Evolutionary conservation across 2,329 filamentous ascomycete species (phyloP), one percentile per base, ranked within the genome.

Genomic region (Amphichorda felina): DNA sequence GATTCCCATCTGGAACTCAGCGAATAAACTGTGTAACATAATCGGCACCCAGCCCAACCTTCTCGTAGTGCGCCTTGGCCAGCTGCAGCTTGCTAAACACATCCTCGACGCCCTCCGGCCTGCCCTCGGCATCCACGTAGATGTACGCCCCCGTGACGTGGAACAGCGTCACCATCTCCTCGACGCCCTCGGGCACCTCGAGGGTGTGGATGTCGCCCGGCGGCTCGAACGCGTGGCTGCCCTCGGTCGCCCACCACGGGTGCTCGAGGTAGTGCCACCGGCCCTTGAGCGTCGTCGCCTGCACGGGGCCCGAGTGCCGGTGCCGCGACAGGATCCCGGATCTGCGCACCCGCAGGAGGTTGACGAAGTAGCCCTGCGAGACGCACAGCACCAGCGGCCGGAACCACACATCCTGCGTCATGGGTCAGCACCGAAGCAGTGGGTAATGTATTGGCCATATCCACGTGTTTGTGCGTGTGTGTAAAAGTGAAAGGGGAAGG

Each of bases 261-360:
- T 58, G 53, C 38, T 58, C 54, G 3, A 58, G 47, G 30, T 58
- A 57, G 35, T 57, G 54, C 55, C 53, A 57, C 15, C 48, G 43
- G 2, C 53, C 54, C 15, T 43, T 39, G 3, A 57, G 44, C 3
- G 49, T 45, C 0, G 50, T 52, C 4, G 54, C 54, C 24, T 56
- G 54, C 0, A 57, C 54, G 3, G 47, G 44, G 8, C 54, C 53
- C 1, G 53, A 46, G 30, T 56, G 54, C 2, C 51, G 46, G 26
- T 57, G 54, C 3, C 54, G 46, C 1, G 53, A 55, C 26, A 55
- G 46, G 15, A 57, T 55, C 8, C 50, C 51, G 4, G 44, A 50
- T 27, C 46, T 44, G 5, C 50, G 43, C 10, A 55, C 51, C 5
- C 51, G 47, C 3, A 55, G 44, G 9, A 55, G 39, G 36, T 54